Base-by-base conservation (phyloP, 2,329 filamentous ascomycete genomes). In the Dothiorella sarmentorum region DNA sequence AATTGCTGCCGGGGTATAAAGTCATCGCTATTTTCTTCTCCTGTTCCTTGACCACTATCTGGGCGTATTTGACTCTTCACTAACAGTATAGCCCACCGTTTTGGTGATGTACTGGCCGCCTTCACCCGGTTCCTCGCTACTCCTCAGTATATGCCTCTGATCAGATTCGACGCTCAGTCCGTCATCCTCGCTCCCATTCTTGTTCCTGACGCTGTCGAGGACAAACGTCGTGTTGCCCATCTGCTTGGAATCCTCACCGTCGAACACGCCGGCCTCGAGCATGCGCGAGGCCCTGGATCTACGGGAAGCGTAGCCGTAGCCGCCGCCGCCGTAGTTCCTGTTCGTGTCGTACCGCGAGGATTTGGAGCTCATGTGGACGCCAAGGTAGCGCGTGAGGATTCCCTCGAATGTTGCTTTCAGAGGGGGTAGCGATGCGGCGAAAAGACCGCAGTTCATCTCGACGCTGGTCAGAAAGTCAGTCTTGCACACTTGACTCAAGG, bases 381-480 rank as follows among this genome's bases (percentile, higher is more conserved):
- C 35, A 22, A 53, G 40, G 15, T 27, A 53, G 2, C 49, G 49
- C 2, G 33, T 40, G 5, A 53, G 49, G n/a, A 53, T 40, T 11
- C 49, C 49, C 5, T 53, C 49, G 22, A 53, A 53, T 9, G 35
- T 40, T 0, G 49, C 49, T 17, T 53, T 53, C 15, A 53, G n/a
- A 4, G 49, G 49, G 1, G 49, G 49, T 7, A 53, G n/a, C 2
- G 22, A 29, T 5, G 49, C 49, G 4, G 49, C 49, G 15, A 38
- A 53, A 18, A 53, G 35, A 4, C 49, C 49, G 24, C 49, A 53
- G 9, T 53, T 40, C 49, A 53, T 53, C n/a, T 53, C 49, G 13
- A 53, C 49, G 15, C 49, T 53, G 22, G 10, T n/a, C n/a, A n/a
- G 15, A 10, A 2, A 31, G 29, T 31, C 29, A 31, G 29, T 31